Base-by-base conservation (phyloP, 2,329 filamentous ascomycete species). In the Nothopassalora personata region DNA sequence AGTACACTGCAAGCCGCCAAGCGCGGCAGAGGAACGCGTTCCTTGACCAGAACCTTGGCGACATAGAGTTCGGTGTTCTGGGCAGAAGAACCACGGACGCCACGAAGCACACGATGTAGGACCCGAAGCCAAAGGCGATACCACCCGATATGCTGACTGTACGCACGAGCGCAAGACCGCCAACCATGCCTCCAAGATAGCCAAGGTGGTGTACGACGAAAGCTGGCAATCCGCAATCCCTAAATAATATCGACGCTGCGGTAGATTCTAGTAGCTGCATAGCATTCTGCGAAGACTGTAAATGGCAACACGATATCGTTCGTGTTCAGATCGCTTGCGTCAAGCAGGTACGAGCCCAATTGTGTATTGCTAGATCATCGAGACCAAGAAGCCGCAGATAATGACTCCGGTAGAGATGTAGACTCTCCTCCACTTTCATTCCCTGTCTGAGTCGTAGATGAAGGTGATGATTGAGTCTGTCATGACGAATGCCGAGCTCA, bases 291-390 rank as follows among this genome's bases (percentile, higher is more conserved):
- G 74, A 81, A 77, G 57, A 85, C 76, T 55, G 84, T 77, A 66
- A 85, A 81, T 54, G 83, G 76, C 31, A 84, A 66, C 10, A 77
- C 74, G 9, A 82, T 74, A 63, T 84, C 81, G 68, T 82, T 84
- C 60, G 81, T 76, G 80, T 81, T 84, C 2, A 77, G 72, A 56
- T 84, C 82, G 11, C 84, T 76, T 1, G 80, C 81, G 23, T 79
- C 76, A 1, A 84, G 74, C 0, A 84, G 74, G 58, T 82, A 79
- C 66, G 79, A 83, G 4, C 82, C 82, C 43, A 84, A 83, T 55
- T 83, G 75, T 0, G 82, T 83, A 67, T 81, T 83, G 66, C 23
- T 83, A 85, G 0, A 81, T 80, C 10, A 84, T 67, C 27, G 79
- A 83, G 66, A 83, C 71, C 19, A 83, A 73, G 64, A 84, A 82